Conservation (phyloP, 805 yeast genomes). For the Wickerhamomyces strasburgensis region DNA sequence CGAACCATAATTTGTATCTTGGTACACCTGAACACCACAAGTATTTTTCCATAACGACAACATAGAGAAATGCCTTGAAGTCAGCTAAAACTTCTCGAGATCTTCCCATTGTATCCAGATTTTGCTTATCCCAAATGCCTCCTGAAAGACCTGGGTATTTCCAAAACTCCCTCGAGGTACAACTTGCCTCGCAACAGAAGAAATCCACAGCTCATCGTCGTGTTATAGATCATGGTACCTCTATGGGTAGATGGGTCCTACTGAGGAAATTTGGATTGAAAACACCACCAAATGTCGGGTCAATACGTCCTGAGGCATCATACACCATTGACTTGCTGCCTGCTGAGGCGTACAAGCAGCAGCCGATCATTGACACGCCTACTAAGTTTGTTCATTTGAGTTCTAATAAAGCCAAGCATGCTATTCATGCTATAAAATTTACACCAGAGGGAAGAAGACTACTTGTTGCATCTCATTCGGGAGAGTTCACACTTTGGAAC, state of each 20-base stretch:
- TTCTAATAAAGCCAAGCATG: conserved; percentile 86
- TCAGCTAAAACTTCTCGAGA: too few relatives aligned
- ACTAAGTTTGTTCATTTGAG: conserved; percentile 87
- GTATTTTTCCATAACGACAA: too few relatives aligned
- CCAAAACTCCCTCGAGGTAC: conserved; percentile 24
- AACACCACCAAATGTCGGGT: conserved; percentile 37
- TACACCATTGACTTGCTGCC: conserved; percentile 63
- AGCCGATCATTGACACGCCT: conserved; percentile 57
- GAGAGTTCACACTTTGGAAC: conserved; percentile 96
- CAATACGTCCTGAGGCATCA: conserved; percentile 62
- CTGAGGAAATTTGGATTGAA: conserved; percentile 40
- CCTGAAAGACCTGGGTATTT: conserved; percentile 8
- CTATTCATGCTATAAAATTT: conserved; percentile 88
- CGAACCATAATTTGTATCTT: too few relatives aligned
- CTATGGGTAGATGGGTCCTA: conserved; percentile 59
- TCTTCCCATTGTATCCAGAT: too few relatives aligned
- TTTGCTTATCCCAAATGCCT: background rate
- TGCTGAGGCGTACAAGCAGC: conserved; percentile 49
- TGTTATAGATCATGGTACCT: conserved; percentile 74
- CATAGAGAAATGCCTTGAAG: too few relatives aligned
- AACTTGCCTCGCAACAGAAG: conserved; percentile 38
- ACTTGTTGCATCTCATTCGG: conserved; percentile 84
- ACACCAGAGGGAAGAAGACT: conserved; percentile 94
- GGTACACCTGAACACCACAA: too few relatives aligned
- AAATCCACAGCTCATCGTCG: conserved; percentile 51